Percentiles rank a stretch among this genome's conserved stretches.
phyloP scores from a whole-genome alignment of 176 grass and related monocot species.

The Alopecurus myosuroides region DNA sequence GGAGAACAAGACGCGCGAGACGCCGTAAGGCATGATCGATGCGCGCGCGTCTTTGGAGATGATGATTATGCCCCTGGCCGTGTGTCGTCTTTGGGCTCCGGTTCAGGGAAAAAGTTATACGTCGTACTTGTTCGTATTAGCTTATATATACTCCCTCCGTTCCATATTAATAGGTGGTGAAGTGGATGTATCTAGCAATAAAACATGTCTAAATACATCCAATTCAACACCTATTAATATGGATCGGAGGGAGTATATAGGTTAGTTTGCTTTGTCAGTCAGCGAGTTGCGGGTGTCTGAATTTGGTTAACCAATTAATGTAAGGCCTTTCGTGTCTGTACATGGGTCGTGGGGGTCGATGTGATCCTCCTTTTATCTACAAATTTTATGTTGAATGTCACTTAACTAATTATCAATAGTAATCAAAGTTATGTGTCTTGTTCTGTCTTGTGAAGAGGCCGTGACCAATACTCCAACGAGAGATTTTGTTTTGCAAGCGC shows the following conservation, averaged over 20 bases:
- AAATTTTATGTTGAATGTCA: neutral
- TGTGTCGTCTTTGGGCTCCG: neutral
- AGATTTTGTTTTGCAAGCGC: neutral
- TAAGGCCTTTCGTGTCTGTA: neutral
- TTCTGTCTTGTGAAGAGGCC: too few species aligned
- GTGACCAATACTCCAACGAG: neutral
- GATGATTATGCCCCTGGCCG: neutral
- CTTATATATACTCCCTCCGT: too few species aligned
- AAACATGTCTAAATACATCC: too few species aligned
- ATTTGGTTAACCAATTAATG: neutral
- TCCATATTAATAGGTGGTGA: too few species aligned
- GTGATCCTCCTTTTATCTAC: neutral
- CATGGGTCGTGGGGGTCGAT: neutral
- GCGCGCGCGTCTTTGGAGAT: neutral
- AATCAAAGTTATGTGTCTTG: neutral
- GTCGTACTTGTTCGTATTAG: neutral
- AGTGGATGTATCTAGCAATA: too few species aligned
- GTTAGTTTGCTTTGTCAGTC: neutral
- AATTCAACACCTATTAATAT: too few species aligned
- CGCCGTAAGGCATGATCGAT: neutral
- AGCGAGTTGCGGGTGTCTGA: too few species aligned
- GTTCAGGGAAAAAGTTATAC: neutral
- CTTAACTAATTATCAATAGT: neutral
- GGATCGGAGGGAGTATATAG: too few species aligned
- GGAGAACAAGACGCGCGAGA: slow-evolving; percentile 2